Percentiles rank a stretch among this genome's conserved stretches.
These are phyloP conservation scores for Axilococcus clingmanii DNA, from an alignment of 139 green algal species.

Conservation along the genomic window DNA sequence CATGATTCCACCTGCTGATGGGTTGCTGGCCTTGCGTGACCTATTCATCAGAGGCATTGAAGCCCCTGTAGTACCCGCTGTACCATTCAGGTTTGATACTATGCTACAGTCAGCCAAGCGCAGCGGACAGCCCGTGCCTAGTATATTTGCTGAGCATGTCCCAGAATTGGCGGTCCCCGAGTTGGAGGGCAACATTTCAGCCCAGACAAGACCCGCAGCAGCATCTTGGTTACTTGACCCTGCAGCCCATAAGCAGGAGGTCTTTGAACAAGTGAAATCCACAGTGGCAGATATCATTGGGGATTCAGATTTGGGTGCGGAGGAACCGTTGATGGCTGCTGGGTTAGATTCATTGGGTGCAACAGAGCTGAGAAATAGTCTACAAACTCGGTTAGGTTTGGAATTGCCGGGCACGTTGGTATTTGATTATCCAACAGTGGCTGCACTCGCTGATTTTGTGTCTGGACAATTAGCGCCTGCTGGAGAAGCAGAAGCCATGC, in stretches of 20 bases:
- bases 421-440: slow-evolving; percentile 78
- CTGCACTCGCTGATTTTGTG: slow-evolving; percentile 25
- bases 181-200: too few species aligned
- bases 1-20: slow-evolving; percentile 19
- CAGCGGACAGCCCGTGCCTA: too few species aligned
- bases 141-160: too few species aligned
- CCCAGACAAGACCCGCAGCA: too few species aligned
- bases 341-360: slow-evolving; percentile 67
- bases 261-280: slow-evolving; percentile 16
- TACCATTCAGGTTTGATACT: slow-evolving; percentile 14
- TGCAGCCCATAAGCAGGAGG: too few species aligned
- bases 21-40: slow-evolving; percentile 5
- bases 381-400: slow-evolving; percentile 45
- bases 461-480: slow-evolving; percentile 1
- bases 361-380: slow-evolving; percentile 37
- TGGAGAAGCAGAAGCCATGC: background rate
- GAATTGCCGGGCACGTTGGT: slow-evolving; percentile 65
- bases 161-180: too few species aligned
- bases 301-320: slow-evolving; percentile 12
- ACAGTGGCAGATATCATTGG: slow-evolving; percentile 37
- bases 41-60: background rate
- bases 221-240: too few species aligned
- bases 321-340: slow-evolving; percentile 56
- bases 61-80: slow-evolving; percentile 8
- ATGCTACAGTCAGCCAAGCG: background rate